phyloP scores from a whole-genome alignment of 257 asterid genomes.

The Solanum arcanum region DNA sequence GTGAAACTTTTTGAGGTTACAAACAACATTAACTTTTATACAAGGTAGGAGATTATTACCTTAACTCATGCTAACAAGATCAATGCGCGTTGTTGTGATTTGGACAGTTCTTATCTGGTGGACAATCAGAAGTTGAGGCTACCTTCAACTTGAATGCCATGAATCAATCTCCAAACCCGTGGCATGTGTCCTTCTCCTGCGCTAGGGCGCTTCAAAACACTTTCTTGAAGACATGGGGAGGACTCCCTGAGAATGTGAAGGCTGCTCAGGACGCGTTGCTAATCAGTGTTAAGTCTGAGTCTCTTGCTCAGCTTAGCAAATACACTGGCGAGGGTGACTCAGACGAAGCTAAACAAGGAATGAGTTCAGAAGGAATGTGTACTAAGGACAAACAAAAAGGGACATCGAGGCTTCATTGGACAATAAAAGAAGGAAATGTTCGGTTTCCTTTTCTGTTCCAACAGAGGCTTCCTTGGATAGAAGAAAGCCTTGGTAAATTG shows the following conservation, averaged over 20 bases:
- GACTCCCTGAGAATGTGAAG: slow-evolving; percentile 8
- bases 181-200: slow-evolving; percentile 14
- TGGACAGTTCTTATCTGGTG: slow-evolving; percentile 13
- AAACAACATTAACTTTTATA: neutral
- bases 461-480: slow-evolving; percentile 88
- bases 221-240: slow-evolving; percentile 13
- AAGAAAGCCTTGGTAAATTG: slow-evolving; percentile 79
- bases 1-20: neutral
- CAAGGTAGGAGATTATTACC: neutral
- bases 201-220: slow-evolving; percentile 14
- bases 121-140: slow-evolving; percentile 16
- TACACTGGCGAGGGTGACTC: slow-evolving; percentile 2
- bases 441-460: neutral
- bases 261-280: slow-evolving; percentile 6
- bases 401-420: no score
- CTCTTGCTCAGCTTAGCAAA: slow-evolving; percentile 11
- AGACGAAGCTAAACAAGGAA: slow-evolving; percentile 11
- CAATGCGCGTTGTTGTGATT: neutral
- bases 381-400: no score
- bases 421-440: no score
- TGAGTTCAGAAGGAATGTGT: slow-evolving; percentile 3
- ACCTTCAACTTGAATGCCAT: slow-evolving; percentile 16
- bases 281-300: slow-evolving; percentile 7
- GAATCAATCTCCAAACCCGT: slow-evolving; percentile 12
- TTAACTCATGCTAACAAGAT: neutral